Conservation (phyloP, 1,284 basidiomycete genomes). For the Apiotrichum siamense region DNA sequence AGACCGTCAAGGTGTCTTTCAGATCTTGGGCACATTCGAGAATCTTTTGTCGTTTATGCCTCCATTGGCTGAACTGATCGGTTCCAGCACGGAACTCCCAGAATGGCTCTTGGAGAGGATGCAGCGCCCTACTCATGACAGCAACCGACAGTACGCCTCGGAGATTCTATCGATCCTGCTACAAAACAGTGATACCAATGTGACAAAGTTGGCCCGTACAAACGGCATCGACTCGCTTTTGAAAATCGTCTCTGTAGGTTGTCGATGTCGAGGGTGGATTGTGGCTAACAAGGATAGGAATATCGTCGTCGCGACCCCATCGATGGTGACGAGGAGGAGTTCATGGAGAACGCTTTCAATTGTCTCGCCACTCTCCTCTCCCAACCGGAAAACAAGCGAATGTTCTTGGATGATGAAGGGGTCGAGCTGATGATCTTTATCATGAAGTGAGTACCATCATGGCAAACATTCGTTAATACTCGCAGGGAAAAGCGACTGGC, state of each 20-base stretch:
- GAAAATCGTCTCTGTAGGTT: constrained; percentile 70
- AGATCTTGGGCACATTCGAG: constrained; percentile 88
- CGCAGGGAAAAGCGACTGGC: constrained; percentile 73
- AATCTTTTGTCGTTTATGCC: constrained; percentile 84
- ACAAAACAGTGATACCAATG: constrained; percentile 64
- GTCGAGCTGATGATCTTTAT: constrained; percentile 94
- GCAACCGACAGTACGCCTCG: constrained; percentile 79
- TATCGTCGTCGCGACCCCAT: constrained; percentile 75
- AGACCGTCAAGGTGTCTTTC: constrained; percentile 83
- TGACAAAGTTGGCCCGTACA: constrained; percentile 58
- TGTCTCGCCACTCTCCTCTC: constrained; percentile 73
- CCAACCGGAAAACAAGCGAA: constrained; percentile 67
- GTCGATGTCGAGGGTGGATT: too few relatives aligned
- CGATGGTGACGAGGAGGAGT: constrained; percentile 86
- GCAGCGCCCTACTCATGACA: constrained; percentile 63
- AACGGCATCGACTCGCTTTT: constrained; percentile 76
- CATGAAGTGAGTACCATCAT: constrained; percentile 64
- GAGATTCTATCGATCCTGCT: constrained; percentile 84
- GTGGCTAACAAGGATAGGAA: constrained; percentile 65
- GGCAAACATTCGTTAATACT: constrained; percentile 4
- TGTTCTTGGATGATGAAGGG: constrained; percentile 84
- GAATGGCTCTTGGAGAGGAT: constrained; percentile 77
- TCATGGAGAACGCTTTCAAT: constrained; percentile 95
- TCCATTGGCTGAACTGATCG: constrained; percentile 61
- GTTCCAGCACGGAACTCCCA: constrained; percentile 66